A percentile compares a stretch with the other conserved stretches of the same genome.
Evolutionary conservation across 441 rosid genomes (phyloP).

Genomic region (Corymbia calophylla): DNA sequence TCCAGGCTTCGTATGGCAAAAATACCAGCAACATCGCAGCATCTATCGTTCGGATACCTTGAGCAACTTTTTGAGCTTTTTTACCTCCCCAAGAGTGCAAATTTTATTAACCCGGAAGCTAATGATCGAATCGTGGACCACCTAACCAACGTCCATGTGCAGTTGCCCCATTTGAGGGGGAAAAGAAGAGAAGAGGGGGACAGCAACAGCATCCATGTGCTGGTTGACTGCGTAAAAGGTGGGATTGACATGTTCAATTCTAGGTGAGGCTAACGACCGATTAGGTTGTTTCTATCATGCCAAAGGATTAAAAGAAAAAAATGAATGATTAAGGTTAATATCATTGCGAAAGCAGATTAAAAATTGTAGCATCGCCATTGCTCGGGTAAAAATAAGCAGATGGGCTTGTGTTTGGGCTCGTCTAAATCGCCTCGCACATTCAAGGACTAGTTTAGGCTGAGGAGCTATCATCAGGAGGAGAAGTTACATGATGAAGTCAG

Average conservation of each 20-base stretch:
- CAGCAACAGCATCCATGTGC: not conserved
- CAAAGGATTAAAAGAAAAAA: not conserved
- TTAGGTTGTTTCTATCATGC: not conserved
- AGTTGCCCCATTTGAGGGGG: not conserved
- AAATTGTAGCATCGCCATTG: not conserved
- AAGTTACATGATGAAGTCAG: not conserved
- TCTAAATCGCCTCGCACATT: not conserved
- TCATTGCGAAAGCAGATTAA: not conserved
- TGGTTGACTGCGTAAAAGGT: not conserved
- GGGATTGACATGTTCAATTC: not conserved
- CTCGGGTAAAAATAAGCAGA: not conserved
- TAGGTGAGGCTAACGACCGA: not conserved
- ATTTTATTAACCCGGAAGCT: not conserved
- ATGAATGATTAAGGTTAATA: not conserved
- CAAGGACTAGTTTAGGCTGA: not conserved
- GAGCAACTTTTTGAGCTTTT: not conserved
- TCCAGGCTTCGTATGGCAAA: not conserved
- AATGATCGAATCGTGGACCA: not conserved
- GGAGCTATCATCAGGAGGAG: not conserved
- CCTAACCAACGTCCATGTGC: not conserved
- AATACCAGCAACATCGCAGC: not conserved
- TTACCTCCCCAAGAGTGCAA: not conserved
- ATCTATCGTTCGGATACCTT: not conserved
- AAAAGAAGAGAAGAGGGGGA: not conserved
- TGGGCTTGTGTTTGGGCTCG: not conserved